phyloP scores from a whole-genome alignment of 495 filamentous ascomycete species.

The Talaromyces thailandensis region DNA sequence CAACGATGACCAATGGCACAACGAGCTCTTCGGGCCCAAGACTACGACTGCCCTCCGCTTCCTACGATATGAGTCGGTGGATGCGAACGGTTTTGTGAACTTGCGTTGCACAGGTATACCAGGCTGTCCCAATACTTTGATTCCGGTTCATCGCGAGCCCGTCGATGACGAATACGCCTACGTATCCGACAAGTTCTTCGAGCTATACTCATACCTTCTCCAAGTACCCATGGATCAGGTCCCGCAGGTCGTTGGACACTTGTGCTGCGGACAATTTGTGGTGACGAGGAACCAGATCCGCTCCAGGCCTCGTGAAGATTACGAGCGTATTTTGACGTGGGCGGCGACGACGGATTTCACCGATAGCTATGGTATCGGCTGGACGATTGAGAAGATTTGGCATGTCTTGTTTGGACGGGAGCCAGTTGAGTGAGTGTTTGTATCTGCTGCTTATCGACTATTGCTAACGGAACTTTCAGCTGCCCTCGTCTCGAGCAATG shows the following conservation, averaged over 20 bases:
- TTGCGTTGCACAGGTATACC: constrained; percentile 32
- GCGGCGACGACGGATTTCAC: constrained; percentile 22
- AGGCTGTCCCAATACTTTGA: constrained; percentile 24
- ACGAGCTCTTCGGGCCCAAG: constrained; percentile 28
- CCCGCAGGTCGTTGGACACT: constrained; percentile 29
- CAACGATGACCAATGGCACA: constrained; percentile 33
- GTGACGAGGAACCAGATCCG: constrained; percentile 32
- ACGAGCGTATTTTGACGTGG: constrained; percentile 35
- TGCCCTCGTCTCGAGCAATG: constrained; percentile 34
- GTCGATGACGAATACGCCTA: constrained; percentile 27
- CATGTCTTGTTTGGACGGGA: constrained; percentile 34
- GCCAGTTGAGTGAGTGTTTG: constrained; percentile 24
- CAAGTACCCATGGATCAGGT: constrained; percentile 17
- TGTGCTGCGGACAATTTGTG: constrained; percentile 44
- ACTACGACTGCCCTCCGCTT: constrained; percentile 20
- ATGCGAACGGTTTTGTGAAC: constrained; percentile 30
- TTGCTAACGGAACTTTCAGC: constrained; percentile 8
- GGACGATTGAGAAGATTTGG: constrained; percentile 35
- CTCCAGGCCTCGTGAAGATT: constrained; percentile 29
- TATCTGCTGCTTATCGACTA: not conserved
- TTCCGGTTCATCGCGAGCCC: constrained; percentile 21
- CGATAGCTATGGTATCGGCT: constrained; percentile 31
- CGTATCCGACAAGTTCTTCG: constrained; percentile 24
- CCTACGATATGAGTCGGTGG: constrained; percentile 27
- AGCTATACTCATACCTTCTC: constrained; percentile 27